phyloP scores from a whole-genome alignment of 805 yeast genomes.

The Zygosaccharomyces gambellarensis region DNA sequence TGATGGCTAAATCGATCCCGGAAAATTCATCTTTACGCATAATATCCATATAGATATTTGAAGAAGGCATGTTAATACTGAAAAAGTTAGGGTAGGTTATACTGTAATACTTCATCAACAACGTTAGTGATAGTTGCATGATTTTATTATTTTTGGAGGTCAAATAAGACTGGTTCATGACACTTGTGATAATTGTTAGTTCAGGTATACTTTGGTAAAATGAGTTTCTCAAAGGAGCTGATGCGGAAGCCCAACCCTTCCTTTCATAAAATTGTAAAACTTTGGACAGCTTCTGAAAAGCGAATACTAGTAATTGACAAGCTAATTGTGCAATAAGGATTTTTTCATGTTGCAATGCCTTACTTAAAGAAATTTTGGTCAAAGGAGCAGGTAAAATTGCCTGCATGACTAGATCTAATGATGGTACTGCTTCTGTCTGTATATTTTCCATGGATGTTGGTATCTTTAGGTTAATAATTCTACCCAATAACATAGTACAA shows the following conservation, averaged over 20 bases:
- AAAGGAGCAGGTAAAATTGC: conserved; percentile 61
- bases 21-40: conserved; percentile 35
- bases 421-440: conserved; percentile 34
- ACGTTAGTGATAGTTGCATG: conserved; percentile 44
- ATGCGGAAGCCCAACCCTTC: conserved; percentile 40
- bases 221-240: conserved; percentile 33
- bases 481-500: conserved; percentile 55
- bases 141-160: conserved; percentile 40
- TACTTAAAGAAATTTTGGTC: conserved; percentile 51
- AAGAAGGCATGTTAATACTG: conserved; percentile 29
- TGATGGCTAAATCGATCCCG: conserved; percentile 52
- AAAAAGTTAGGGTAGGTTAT: conserved; percentile 36
- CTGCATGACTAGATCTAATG: conserved; percentile 42
- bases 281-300: conserved; percentile 49
- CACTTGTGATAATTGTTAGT: conserved; percentile 38
- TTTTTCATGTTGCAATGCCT: conserved; percentile 49
- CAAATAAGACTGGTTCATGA: conserved; percentile 40
- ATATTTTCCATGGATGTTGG: conserved; percentile 39
- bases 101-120: conserved; percentile 41
- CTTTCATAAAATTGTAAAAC: conserved; percentile 36
- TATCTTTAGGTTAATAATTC: conserved; percentile 52
- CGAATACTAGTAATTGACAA: conserved; percentile 52
- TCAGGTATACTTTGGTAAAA: conserved; percentile 46
- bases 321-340: conserved; percentile 58
- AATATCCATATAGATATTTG: conserved; percentile 36